Evolutionary conservation across 1,284 basidiomycete species (phyloP).

Genomic region (Xerocomus cyaneibrunnescens): DNA sequence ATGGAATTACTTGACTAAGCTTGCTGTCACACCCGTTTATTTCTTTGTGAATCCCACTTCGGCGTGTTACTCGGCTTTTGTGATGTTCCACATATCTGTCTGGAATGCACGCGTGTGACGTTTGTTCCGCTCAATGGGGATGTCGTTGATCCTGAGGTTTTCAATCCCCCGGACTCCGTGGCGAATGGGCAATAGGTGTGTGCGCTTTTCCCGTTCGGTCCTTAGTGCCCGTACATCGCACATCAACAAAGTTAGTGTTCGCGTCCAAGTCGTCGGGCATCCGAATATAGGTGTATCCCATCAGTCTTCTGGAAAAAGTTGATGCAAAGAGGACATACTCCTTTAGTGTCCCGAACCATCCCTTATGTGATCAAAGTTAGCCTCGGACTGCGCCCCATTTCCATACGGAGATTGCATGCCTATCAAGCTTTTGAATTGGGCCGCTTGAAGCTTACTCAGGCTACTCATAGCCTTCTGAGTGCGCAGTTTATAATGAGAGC

Average conservation of each 20-base stretch:
- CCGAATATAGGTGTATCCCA: background rate
- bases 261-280: background rate
- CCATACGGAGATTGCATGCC: background rate
- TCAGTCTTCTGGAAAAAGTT: background rate
- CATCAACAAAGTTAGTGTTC: no score
- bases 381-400: no score
- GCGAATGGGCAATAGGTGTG: background rate
- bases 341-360: background rate
- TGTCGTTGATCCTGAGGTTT: background rate
- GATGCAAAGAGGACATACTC: background rate
- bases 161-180: no score
- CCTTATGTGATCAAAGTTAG: background rate
- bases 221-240: no score
- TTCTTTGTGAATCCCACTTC: constrained; percentile 1
- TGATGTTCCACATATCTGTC: background rate
- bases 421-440: no score
- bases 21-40: background rate
- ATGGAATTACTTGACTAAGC: constrained; percentile 18
- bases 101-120: background rate
- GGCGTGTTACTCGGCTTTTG: background rate
- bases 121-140: background rate
- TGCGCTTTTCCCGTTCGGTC: background rate
- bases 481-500: background rate
- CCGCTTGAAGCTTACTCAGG: no score
- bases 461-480: background rate